Percentiles rank a stretch among this genome's conserved stretches.
Conservation (phyloP, 2,329 filamentous ascomycete species). For the Cladobotryum mycophilum region DNA sequence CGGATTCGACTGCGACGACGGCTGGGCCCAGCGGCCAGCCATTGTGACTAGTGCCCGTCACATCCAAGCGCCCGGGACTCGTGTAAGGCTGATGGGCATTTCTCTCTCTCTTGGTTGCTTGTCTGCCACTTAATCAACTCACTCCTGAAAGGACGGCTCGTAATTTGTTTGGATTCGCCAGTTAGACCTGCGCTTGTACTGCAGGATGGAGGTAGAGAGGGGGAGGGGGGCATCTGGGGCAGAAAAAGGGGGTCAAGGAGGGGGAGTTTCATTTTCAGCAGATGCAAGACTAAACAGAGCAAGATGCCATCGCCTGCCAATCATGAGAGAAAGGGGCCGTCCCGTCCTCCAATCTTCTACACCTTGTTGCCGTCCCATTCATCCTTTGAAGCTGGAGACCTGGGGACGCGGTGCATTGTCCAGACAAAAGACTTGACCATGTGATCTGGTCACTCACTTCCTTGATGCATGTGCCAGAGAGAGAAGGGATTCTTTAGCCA, state of each 20-base stretch:
- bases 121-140: too few relatives aligned
- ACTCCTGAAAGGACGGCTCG: background rate
- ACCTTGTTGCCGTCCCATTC: background rate
- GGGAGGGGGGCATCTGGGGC: too few relatives aligned
- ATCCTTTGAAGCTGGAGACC: background rate
- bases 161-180: background rate
- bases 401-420: background rate
- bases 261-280: background rate
- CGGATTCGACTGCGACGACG: slow-evolving; percentile 5
- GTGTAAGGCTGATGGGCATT: slow-evolving; percentile 11
- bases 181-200: too few relatives aligned
- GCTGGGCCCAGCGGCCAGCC: slow-evolving; percentile 2
- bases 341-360: background rate
- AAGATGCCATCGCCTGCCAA: background rate
- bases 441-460: background rate
- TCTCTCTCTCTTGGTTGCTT: too few relatives aligned
- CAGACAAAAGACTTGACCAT: background rate
- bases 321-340: background rate
- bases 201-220: too few relatives aligned
- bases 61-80: slow-evolving; percentile 12
- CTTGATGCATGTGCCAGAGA: background rate
- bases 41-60: slow-evolving; percentile 11
- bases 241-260: background rate
- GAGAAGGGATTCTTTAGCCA: background rate
- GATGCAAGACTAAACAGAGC: background rate